phyloP scores from a whole-genome alignment of 2,329 filamentous ascomycete species.

The Arachnomyces sp. region DNA sequence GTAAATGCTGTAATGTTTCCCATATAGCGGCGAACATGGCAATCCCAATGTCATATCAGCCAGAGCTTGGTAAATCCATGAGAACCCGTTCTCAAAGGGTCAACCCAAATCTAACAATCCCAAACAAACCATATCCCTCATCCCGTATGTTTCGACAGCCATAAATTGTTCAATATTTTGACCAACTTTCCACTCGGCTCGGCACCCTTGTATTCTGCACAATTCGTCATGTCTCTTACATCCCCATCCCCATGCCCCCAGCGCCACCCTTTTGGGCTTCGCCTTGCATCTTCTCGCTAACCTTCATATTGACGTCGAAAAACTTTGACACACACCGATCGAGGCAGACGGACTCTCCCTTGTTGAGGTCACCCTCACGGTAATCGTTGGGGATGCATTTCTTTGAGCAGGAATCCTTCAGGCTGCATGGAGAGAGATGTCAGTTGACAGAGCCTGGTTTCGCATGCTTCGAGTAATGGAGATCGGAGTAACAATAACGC shows the following conservation, averaged over 20 bases:
- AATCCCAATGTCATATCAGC: no score
- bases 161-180: no score
- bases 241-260: constrained; percentile 48
- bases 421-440: constrained; percentile 41
- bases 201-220: no score
- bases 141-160: no score
- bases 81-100: no score
- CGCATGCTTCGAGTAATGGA: not conserved
- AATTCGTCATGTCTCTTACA: constrained; percentile 32
- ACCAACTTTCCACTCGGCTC: no score
- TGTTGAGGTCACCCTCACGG: constrained; percentile 94
- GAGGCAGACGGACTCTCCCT: constrained; percentile 96
- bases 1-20: no score
- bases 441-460: not conserved
- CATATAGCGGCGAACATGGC: no score
- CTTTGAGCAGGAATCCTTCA: constrained; percentile 80
- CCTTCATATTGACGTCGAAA: constrained; percentile 97
- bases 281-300: constrained; percentile 91
- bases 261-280: constrained; percentile 61
- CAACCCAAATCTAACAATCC: no score
- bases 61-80: no score
- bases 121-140: no score
- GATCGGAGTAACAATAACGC: constrained; percentile 2
- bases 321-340: constrained; percentile 97
- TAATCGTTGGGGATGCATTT: constrained; percentile 93